phyloP scores from a whole-genome alignment of 805 yeast species.

The Phaffomyces antillensis region DNA sequence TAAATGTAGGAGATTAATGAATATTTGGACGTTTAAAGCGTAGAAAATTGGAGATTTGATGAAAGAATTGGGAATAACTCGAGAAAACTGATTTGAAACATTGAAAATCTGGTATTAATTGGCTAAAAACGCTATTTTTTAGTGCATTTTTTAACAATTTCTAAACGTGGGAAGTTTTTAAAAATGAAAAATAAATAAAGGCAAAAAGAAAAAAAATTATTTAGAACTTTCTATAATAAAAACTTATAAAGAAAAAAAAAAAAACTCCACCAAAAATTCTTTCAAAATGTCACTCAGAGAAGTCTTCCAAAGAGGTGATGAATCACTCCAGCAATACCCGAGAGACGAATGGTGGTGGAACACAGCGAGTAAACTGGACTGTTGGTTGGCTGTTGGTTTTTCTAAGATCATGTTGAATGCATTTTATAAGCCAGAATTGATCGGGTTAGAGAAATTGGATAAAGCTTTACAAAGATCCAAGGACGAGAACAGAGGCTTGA shows the following conservation, averaged over 20 bases:
- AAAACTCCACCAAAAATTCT: not conserved
- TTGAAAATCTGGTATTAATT: no score
- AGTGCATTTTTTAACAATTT: not conserved
- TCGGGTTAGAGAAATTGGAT: constrained; percentile 58
- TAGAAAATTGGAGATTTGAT: not conserved
- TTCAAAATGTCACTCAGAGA: constrained; percentile 55
- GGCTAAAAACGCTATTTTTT: no score
- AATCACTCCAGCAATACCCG: constrained; percentile 58
- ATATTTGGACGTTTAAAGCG: not conserved
- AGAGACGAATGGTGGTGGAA: constrained; percentile 57
- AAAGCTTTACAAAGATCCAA: constrained; percentile 56
- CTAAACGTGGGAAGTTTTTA: not conserved
- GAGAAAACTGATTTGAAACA: no score
- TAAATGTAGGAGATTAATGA: no score
- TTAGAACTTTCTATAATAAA: no score
- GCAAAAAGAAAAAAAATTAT: no score
- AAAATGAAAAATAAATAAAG: not conserved
- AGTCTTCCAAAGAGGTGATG: constrained; percentile 68
- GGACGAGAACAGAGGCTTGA: constrained; percentile 60
- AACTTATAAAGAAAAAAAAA: no score
- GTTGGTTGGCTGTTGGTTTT: constrained; percentile 54
- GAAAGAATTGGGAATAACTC: not conserved
- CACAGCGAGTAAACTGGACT: constrained; percentile 57
- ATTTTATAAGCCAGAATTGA: constrained; percentile 57
- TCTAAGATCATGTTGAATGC: constrained; percentile 56